Evolutionary conservation across 495 filamentous ascomycete species (phyloP), one percentile per base, ranked within the genome.

Genomic region (Penicillium fimorum): DNA sequence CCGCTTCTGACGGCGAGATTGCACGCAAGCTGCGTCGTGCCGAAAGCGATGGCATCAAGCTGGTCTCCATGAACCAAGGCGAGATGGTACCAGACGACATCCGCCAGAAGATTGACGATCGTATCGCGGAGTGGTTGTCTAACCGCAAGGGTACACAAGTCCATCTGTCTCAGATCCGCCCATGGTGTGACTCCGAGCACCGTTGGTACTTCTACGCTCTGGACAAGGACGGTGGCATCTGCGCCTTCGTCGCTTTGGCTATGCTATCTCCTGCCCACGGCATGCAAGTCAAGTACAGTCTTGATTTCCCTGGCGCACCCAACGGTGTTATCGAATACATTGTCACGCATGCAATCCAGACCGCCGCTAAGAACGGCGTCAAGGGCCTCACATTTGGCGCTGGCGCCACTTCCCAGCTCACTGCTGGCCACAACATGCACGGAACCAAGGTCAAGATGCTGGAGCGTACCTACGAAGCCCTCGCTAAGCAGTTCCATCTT

Each of bases 211-310:
- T 90, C 64, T 91, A 90, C 73, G 86, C 87, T 25, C 70, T 80
- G 55, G 85, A 86, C 63, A 82, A 81, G 62, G 72, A 83, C 27
- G 87, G 86, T 61, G 81, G 76, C 53, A 83, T 94, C 60, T 82
- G 79, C 40, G 87, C 87, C 13, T 80, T 96, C 48, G 84, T 89
- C 59, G 83, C 88, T 35, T 69, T 96, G 57, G 86, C 86, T 54
- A 85, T 86, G 65, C 82, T 96, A 25, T 81, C 86, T 18, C 89
- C 89, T 0, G 68, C 79, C 33, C 82, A 92, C 60, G 90, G 90
- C 53, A 91, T 88, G 79, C 90, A 96, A 74, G 85, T 94, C 71
- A 94, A 96, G 74, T 93, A 90, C 72, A 85, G 85, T 41, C 82
- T 94, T 55, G 90, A 93, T 67, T 94, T 96, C 78, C 90, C 90